Evolutionary conservation across 1,284 basidiomycete genomes (phyloP).

Genomic region (Schizopora paradoxa): DNA sequence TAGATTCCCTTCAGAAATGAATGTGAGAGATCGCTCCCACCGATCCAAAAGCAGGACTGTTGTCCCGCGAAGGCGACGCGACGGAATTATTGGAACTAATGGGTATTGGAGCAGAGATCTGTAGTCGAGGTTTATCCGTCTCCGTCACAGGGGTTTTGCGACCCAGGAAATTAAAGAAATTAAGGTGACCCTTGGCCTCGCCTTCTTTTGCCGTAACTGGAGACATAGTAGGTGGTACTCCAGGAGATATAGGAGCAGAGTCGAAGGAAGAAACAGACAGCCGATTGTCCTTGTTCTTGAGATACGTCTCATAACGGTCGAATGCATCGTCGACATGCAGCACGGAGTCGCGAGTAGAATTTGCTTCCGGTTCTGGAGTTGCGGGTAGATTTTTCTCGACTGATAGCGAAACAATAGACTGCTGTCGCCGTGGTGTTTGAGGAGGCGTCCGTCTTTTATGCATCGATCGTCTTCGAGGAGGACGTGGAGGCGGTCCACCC

Average conservation of each 20-base stretch:
- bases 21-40: constrained; percentile 37
- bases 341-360: constrained; percentile 23
- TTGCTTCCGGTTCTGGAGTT: constrained; percentile 29
- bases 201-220: constrained; percentile 21
- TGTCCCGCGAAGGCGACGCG: constrained; percentile 33
- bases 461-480: constrained; percentile 24
- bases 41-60: constrained; percentile 60
- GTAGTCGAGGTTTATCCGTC: constrained; percentile 29
- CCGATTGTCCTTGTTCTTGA: constrained; percentile 37
- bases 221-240: constrained; percentile 23
- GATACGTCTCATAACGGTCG: constrained; percentile 42
- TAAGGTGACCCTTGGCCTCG: constrained; percentile 31
- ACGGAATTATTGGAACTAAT: constrained; percentile 32
- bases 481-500: constrained; percentile 36
- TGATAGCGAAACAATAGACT: constrained; percentile 19
- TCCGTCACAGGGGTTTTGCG: constrained; percentile 41
- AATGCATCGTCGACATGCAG: constrained; percentile 57
- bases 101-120: constrained; percentile 27
- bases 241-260: constrained; percentile 31
- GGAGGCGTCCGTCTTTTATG: constrained; percentile 49
- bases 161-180: constrained; percentile 54
- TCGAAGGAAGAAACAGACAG: constrained; percentile 57
- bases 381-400: constrained; percentile 51
- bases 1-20: too few species aligned
- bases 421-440: constrained; percentile 32